Base-by-base conservation (phyloP, 176 grass and related monocot genomes). In the Phoenix roebelenii region DNA sequence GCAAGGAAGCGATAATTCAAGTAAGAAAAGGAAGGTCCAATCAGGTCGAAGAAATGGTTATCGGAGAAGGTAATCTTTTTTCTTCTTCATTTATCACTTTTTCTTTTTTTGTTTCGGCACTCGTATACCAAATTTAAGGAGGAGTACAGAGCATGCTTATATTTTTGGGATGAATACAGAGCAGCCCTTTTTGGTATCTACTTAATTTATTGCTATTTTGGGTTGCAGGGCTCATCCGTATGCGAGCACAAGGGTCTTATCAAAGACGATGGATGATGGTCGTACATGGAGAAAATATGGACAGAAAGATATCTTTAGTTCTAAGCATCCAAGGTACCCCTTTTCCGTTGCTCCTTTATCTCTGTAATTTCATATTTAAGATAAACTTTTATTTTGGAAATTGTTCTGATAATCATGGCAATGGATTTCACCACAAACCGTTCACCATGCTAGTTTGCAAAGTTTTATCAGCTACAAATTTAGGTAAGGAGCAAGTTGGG, bases 201-300 rank as follows among this genome's bases (percentile, higher is more conserved):
- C n/a, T 22, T 51, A 24, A 18, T 9, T 51, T 23, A 22, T 4
- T 22, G 35, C 17, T 30, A 52, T 61, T 7, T 25, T 77, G 51
- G 16, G 6, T 67, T 76, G 20, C 52, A 76, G 73, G 16, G 53
- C 55, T 67, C 23, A 67, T 76, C 51, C 52, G 4, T 50, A 76
- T 67, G 57, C 6, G 2, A 25, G 53, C 62, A 67, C 23, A 4
- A 76, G 58, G 73, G 14, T 67, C 7, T 4, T 52, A 76, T 50
- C 2, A 0, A 51, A 51, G 15, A 78, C 7, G 15, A 23, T 54
- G 4, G 28, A 66, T 25, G 78, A 80, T 54, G 71, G 35, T 15
- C 64, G 58, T 61, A 23, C 64, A 12, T 80, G 78, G 78, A 69
- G 78, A 54, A 80, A 80, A 48, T 80, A 80, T 64, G 78, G 78